These are phyloP conservation scores for Trichoderma brevicompactum DNA, from an alignment of 2,329 filamentous ascomycete genomes.

Conservation along the genomic window DNA sequence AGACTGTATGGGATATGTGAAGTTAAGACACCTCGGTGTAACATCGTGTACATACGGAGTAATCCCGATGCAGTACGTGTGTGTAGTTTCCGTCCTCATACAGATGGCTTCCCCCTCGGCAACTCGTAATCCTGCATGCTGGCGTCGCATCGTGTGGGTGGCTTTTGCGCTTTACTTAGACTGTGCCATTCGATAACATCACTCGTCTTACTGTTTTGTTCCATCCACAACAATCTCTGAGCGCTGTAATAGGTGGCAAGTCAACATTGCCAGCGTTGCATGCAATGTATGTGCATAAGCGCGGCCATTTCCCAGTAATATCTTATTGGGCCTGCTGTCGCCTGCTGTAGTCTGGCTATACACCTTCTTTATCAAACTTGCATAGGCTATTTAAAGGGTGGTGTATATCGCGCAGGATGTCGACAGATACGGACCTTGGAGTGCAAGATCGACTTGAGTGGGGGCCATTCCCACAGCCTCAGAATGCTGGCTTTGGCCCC, in stretches of 20 bases:
- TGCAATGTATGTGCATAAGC: not conserved
- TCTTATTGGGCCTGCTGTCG: no score
- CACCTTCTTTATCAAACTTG: not conserved
- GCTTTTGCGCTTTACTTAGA: not conserved
- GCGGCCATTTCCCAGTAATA: not conserved
- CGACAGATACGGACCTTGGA: not conserved
- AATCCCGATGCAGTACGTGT: constrained; percentile 2
- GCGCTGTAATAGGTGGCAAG: not conserved
- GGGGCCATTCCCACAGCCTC: not conserved
- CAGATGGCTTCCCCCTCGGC: not conserved
- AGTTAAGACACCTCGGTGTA: not conserved
- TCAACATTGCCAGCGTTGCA: not conserved
- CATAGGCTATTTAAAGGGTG: not conserved
- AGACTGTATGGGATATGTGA: not conserved
- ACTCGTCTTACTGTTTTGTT: not conserved
- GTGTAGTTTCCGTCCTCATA: not conserved
- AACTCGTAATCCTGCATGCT: not conserved
- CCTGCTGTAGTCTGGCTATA: not conserved
- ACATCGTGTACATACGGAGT: not conserved
- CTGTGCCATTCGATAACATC: not conserved
- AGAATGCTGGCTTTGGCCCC: not conserved
- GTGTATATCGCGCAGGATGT: not conserved
- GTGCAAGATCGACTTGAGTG: not conserved
- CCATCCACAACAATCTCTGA: not conserved
- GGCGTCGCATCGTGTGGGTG: constrained; percentile 7